Conservation (phyloP, 495 filamentous ascomycete genomes). For the Pseudevernia furfuracea region DNA sequence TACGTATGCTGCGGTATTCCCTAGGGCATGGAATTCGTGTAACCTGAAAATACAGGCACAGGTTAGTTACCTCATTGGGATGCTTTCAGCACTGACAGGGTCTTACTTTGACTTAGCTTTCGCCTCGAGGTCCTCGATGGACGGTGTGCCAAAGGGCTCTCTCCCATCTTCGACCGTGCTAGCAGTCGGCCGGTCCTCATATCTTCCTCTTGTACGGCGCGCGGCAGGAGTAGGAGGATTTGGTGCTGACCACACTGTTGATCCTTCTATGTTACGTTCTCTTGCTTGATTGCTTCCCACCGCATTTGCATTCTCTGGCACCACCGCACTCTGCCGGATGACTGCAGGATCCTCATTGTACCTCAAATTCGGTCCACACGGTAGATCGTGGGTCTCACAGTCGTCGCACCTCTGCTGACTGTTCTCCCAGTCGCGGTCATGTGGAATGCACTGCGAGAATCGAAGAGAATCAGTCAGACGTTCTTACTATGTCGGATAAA, state of each 20-base stretch:
- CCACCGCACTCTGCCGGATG: not conserved
- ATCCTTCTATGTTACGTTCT: not conserved
- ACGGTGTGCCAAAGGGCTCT: not conserved
- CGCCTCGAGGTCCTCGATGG: not conserved
- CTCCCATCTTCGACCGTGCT: not conserved
- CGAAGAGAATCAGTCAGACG: not conserved
- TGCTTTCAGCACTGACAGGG: not conserved
- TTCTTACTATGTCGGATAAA: not conserved
- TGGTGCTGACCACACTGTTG: not conserved
- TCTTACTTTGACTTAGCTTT: constrained; percentile 3
- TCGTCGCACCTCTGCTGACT: not conserved
- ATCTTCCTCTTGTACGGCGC: not conserved
- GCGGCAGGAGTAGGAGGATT: not conserved
- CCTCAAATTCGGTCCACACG: constrained; percentile 2
- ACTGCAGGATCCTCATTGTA: constrained; percentile 2
- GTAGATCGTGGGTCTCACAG: not conserved
- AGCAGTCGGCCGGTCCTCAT: not conserved
- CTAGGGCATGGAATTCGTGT: not conserved
- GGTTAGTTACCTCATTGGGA: not conserved
- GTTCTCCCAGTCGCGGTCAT: not conserved
- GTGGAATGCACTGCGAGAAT: constrained; percentile 4
- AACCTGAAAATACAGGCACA: not conserved
- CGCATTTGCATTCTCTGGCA: too few species aligned
- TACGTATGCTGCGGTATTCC: not conserved
- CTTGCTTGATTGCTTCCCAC: not conserved